Conservation (phyloP, 176 grass and related monocot genomes). For the Dendrocalamus sinicus region DNA sequence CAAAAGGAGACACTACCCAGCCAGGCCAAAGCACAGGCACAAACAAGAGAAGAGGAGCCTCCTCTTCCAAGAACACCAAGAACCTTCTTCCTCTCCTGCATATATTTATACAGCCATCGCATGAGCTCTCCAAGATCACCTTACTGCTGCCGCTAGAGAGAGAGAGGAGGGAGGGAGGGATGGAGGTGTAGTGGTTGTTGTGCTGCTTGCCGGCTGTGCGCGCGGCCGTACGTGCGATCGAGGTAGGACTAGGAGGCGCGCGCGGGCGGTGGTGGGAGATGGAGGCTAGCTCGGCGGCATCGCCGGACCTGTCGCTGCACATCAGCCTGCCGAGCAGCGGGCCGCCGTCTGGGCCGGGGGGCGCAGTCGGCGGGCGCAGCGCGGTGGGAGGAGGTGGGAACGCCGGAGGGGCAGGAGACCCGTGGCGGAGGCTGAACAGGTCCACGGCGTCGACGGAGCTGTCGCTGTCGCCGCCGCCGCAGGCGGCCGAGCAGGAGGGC, state of each 20-base stretch:
- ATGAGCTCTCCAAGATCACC: conserved; percentile 15
- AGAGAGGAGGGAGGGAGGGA: neutral
- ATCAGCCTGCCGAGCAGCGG: conserved; percentile 73
- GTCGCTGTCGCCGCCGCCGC: conserved; percentile 70
- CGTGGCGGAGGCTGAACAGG: conserved; percentile 54
- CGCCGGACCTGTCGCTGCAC: conserved; percentile 94
- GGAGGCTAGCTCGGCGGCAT: conserved; percentile 63
- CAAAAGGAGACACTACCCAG: conserved; percentile 46
- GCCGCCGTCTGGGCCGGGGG: conserved; percentile 15
- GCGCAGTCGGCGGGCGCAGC: conserved; percentile 12
- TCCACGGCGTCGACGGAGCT: conserved; percentile 72
- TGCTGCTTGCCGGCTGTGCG: neutral
- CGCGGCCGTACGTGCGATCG: neutral
- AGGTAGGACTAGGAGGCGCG: neutral
- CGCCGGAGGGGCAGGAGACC: conserved; percentile 24
- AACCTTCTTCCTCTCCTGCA: conserved; percentile 28
- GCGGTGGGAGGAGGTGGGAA: conserved; percentile 12
- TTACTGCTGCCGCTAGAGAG: neutral
- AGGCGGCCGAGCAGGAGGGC: conserved; percentile 40
- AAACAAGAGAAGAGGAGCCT: conserved; percentile 21
- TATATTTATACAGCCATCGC: conserved; percentile 27
- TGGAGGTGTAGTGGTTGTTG: neutral
- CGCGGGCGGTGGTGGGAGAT: conserved; percentile 35
- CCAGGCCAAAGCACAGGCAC: conserved; percentile 50
- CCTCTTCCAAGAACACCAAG: conserved; percentile 42